Evolutionary conservation across 176 grass and related monocot species (phyloP).

Genomic region (Eremochloa ophiuroides): DNA sequence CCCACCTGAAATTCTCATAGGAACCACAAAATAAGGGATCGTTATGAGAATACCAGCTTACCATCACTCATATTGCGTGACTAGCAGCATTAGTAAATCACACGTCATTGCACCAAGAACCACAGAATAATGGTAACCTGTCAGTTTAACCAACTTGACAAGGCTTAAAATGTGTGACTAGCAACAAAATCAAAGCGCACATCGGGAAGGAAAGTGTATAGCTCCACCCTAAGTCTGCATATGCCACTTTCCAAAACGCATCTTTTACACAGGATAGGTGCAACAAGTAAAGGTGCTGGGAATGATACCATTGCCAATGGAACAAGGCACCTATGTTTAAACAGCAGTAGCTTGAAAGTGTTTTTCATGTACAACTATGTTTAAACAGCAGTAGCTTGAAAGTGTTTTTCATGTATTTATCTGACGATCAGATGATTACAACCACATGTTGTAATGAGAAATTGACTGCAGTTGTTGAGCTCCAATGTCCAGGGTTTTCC

Average conservation of each 20-base stretch:
- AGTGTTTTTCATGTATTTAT: background rate
- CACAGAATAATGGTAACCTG: background rate
- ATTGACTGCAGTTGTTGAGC: background rate
- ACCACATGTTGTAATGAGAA: background rate
- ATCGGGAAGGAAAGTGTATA: background rate
- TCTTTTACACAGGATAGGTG: conserved; percentile 10
- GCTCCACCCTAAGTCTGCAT: background rate
- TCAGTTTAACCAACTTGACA: conserved; percentile 12
- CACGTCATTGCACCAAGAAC: background rate
- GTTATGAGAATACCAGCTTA: background rate
- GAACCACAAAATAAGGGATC: background rate
- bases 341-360: background rate
- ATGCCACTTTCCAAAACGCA: conserved; percentile 8
- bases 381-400: background rate
- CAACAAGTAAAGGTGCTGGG: background rate
- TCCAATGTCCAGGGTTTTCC: background rate
- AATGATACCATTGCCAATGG: conserved; percentile 10
- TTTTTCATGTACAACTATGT: background rate
- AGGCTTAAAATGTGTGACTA: conserved; percentile 41
- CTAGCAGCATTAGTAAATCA: conserved; percentile 3
- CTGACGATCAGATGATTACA: background rate
- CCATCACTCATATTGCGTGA: conserved; percentile 5
- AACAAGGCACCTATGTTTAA: conserved; percentile 15
- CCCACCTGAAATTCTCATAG: background rate
- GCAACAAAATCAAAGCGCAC: background rate